A percentile compares a stretch with the other conserved stretches of the same genome.
Conservation (phyloP, 2,329 filamentous ascomycete genomes). For the Alternaria sp. region DNA sequence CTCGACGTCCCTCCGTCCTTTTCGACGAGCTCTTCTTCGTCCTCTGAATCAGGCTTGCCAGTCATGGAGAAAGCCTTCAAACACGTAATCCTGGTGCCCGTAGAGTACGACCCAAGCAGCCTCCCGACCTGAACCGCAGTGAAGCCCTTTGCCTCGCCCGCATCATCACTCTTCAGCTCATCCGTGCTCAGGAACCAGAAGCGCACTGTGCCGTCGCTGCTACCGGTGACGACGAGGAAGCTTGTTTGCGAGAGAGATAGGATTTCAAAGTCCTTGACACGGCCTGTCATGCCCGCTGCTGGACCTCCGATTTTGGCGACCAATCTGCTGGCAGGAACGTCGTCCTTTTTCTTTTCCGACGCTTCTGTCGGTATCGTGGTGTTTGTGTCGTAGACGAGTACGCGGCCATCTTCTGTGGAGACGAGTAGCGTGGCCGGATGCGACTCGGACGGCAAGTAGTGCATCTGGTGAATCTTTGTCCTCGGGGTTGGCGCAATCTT, state of each 20-base stretch:
- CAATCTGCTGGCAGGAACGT: slow-evolving; percentile 66
- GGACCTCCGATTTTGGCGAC: slow-evolving; percentile 82
- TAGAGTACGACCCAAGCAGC: slow-evolving; percentile 80
- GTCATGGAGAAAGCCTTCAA: slow-evolving; percentile 86
- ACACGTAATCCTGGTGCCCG: slow-evolving; percentile 88
- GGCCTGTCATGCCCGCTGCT: slow-evolving; percentile 69
- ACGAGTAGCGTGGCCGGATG: slow-evolving; percentile 71
- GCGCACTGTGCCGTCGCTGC: slow-evolving; percentile 86
- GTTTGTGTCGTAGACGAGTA: slow-evolving; percentile 81
- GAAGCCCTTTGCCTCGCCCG: slow-evolving; percentile 32
- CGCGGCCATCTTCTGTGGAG: slow-evolving; percentile 88
- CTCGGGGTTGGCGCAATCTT: slow-evolving; percentile 71
- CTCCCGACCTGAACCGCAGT: slow-evolving; percentile 64
- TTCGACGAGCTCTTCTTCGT: slow-evolving; percentile 34
- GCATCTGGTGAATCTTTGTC: slow-evolving; percentile 85
- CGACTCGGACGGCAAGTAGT: slow-evolving; percentile 68
- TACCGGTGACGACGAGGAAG: slow-evolving; percentile 71
- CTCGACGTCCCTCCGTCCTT: slow-evolving; percentile 31
- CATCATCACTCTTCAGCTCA: slow-evolving; percentile 34
- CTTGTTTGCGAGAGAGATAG: slow-evolving; percentile 57
- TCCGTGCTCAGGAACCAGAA: slow-evolving; percentile 69
- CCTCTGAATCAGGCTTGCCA: slow-evolving; percentile 44
- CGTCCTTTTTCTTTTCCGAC: slow-evolving; percentile 54
- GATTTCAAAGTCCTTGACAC: slow-evolving; percentile 89
- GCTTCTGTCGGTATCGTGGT: slow-evolving; percentile 53